Evolutionary conservation across 805 yeast genomes (phyloP), one percentile per base, ranked within the genome.

Genomic region (Lachancea nothofagi): DNA sequence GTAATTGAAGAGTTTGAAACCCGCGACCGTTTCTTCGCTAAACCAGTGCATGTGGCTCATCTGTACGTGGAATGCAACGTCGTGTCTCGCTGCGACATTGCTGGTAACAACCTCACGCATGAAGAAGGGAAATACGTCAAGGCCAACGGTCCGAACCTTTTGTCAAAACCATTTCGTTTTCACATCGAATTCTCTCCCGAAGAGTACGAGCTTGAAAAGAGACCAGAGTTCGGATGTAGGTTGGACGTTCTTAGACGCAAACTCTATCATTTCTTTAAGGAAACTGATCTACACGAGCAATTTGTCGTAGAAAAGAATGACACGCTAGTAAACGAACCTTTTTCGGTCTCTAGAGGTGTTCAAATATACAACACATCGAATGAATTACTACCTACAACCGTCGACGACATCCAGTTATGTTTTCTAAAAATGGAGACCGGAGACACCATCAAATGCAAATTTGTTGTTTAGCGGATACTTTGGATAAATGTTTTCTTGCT

Each of bases 161-260:
- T 56, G 18, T 46, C 47, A 5, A 59, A 54, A 18, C 72, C 75
- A 2, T 46, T 82, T 23, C 66, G 65, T 19, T 84, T 79, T 55
- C 83, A 83, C 57, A 70, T 83, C 48, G 94, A 84, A 55, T 85
- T 85, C 59, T 76, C 84, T 22, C 93, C 94, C 0, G 89, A 81
- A 49, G 95, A 85, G 51, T 84, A 77, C 54, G 77, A 76, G 44
- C 57, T 57, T 24, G 64, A 62, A 48, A 73, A 73, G 45, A 75
- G 83, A 41, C 81, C 79, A 4, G 89, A 77, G 43, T 71, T 69
- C 36, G 95, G 95, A 1, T 77, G 89, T 7, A 74, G 80, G 14
- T 68, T 89, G 24, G 71, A 67, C 13, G 77, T 80, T 46, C 67
- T 87, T 40, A 71, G 87, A 45, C 48, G 59, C 1, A 81, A 78